Conservation (phyloP, 1,139 yeast species). For the Geotrichum carabidarum region DNA sequence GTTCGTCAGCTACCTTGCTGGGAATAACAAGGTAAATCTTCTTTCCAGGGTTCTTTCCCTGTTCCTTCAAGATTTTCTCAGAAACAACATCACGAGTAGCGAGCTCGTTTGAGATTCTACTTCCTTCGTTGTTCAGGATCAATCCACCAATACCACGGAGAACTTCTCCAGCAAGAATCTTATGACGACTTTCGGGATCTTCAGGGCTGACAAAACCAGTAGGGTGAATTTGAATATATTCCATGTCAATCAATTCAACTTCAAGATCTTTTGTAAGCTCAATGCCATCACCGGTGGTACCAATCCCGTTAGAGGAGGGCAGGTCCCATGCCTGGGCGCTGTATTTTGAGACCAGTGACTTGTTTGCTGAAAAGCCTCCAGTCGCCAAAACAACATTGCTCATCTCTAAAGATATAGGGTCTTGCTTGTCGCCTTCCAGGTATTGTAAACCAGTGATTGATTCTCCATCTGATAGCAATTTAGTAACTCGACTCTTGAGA, state of each 20-base stretch:
- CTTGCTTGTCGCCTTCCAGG: constrained; percentile 36
- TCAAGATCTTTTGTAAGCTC: constrained; percentile 51
- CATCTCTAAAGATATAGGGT: constrained; percentile 28
- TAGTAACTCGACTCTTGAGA: constrained; percentile 22
- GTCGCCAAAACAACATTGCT: constrained; percentile 72
- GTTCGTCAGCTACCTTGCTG: constrained; percentile 38
- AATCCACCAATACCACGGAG: constrained; percentile 75
- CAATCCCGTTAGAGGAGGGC: constrained; percentile 70
- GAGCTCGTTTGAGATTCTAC: constrained; percentile 67
- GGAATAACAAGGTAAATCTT: constrained; percentile 24
- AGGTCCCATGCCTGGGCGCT: constrained; percentile 59
- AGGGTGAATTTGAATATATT: constrained; percentile 76
- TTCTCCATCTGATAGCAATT: constrained; percentile 22
- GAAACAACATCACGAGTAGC: constrained; percentile 67
- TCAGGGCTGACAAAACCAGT: constrained; percentile 70
- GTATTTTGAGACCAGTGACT: constrained; percentile 48
- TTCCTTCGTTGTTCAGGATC: constrained; percentile 53
- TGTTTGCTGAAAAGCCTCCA: constrained; percentile 67
- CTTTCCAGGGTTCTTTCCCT: background rate
- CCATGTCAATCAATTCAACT: constrained; percentile 66
- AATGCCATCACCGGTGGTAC: constrained; percentile 77
- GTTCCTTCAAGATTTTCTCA: constrained; percentile 49
- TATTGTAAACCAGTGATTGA: constrained; percentile 49
- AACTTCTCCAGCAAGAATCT: constrained; percentile 74
- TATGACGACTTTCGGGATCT: constrained; percentile 50